Evolutionary conservation across 371 early-diverging fungal genomes (phyloP).

Genomic region (Fennellomyces sp.): DNA sequence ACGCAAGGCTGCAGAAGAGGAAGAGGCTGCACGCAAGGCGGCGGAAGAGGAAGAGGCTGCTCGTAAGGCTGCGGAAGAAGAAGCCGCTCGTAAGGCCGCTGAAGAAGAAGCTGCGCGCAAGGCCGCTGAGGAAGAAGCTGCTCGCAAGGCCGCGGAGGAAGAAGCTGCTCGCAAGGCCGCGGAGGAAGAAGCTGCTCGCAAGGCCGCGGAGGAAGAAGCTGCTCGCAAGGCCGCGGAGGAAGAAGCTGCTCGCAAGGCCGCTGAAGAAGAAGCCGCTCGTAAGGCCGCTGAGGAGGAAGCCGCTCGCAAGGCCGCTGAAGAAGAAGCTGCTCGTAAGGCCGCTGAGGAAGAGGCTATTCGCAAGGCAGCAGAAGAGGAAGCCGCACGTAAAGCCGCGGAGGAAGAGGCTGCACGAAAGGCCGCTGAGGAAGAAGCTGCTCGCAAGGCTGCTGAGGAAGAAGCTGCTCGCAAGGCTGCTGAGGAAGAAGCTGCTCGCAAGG

Average conservation of each 20-base stretch:
- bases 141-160: neutral
- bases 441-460: neutral
- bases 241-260: neutral
- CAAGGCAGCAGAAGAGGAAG: neutral
- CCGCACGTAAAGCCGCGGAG: neutral
- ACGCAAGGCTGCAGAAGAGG: conserved; percentile 3
- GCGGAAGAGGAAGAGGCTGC: conserved; percentile 7
- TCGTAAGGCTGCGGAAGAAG: conserved; percentile 10
- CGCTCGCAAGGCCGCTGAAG: neutral
- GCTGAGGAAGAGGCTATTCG: neutral
- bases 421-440: neutral
- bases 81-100: conserved; percentile 8
- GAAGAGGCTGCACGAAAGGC: neutral
- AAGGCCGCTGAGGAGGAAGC: neutral
- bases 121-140: conserved; percentile 1
- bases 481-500: neutral
- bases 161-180: neutral
- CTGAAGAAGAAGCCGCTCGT: neutral
- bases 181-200: neutral
- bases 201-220: neutral
- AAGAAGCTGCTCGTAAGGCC: neutral
- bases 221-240: neutral
- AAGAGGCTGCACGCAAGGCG: conserved; percentile 5
- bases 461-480: neutral
- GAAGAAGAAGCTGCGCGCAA: conserved; percentile 5